A percentile compares a stretch with the other conserved stretches of the same genome.
phyloP scores from a whole-genome alignment of 108 stramenopile species.

The Stephanodiscus triporus region DNA sequence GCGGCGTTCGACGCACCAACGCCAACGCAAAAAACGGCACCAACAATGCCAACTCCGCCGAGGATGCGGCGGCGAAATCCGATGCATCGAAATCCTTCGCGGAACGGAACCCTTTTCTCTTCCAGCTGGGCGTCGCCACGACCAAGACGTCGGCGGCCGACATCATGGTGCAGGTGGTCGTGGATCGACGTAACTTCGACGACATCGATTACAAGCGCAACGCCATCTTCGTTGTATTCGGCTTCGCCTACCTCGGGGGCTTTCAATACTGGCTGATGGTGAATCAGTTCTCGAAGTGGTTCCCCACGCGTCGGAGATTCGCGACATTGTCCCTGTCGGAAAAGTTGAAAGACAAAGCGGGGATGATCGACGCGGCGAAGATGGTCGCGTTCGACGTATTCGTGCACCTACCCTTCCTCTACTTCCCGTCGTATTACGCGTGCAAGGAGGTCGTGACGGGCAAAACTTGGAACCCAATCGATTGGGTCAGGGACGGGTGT shows the following conservation, averaged over 20 bases:
- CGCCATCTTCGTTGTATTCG: slow-evolving; percentile 84
- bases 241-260: slow-evolving; percentile 83
- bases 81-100: slow-evolving; percentile 44
- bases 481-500: slow-evolving; percentile 85
- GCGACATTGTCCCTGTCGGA: slow-evolving; percentile 67
- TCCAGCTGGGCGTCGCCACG: slow-evolving; percentile 83
- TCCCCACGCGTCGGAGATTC: slow-evolving; percentile 83
- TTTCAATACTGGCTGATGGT: slow-evolving; percentile 93
- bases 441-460: slow-evolving; percentile 88
- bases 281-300: slow-evolving; percentile 81
- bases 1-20: neutral
- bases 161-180: slow-evolving; percentile 81
- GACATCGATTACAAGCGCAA: slow-evolving; percentile 87
- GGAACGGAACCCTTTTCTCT: slow-evolving; percentile 76
- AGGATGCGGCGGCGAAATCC: slow-evolving; percentile 18
- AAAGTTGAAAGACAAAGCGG: slow-evolving; percentile 81
- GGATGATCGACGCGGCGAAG: slow-evolving; percentile 81
- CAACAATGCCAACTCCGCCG: neutral
- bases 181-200: slow-evolving; percentile 64
- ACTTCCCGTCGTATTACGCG: slow-evolving; percentile 92
- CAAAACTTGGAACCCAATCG: slow-evolving; percentile 77
- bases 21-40: neutral
- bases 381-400: slow-evolving; percentile 91
- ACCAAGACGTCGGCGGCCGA: slow-evolving; percentile 85
- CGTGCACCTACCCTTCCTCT: slow-evolving; percentile 87